Conservation (phyloP, 1,284 basidiomycete genomes). For the Rhodotorula sp. region DNA sequence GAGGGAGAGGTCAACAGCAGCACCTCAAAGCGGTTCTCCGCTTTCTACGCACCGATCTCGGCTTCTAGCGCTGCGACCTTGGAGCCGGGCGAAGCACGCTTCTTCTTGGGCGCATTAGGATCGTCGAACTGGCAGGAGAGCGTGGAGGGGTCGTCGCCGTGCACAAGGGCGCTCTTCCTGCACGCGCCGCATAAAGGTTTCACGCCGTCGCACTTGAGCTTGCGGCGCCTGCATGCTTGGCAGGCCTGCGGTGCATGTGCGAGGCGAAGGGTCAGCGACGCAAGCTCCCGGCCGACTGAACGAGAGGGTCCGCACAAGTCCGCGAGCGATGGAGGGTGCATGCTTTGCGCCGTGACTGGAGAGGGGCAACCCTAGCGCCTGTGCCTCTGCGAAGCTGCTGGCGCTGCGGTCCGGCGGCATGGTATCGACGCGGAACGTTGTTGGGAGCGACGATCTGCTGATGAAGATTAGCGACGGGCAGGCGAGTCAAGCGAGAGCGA, state of each 20-base stretch:
- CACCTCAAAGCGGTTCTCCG: no score
- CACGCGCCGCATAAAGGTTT: constrained; percentile 29
- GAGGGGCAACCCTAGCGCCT: constrained; percentile 3
- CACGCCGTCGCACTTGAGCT: constrained; percentile 36
- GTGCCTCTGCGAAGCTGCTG: constrained; percentile 12
- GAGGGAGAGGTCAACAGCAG: no score
- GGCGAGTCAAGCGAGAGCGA: background rate
- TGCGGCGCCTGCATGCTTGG: constrained; percentile 9
- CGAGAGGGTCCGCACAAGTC: constrained; percentile 1
- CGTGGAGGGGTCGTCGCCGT: constrained; percentile 12
- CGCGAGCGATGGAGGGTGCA: constrained; percentile 14
- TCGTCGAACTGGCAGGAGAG: constrained; percentile 33
- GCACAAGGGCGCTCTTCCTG: constrained; percentile 12
- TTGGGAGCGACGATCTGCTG: background rate
- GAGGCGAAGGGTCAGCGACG: background rate
- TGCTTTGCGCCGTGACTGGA: constrained; percentile 15
- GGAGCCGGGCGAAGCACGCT: constrained; percentile 8
- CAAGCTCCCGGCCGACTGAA: background rate
- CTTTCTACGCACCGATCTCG: constrained; percentile 32
- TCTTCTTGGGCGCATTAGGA: constrained; percentile 16
- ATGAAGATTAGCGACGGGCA: background rate
- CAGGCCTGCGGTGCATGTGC: constrained; percentile 3
- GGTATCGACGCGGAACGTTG: background rate
- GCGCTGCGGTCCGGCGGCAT: constrained; percentile 17
- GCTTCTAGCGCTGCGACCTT: constrained; percentile 34